These are phyloP conservation scores for Evansstolkia leycettana DNA, from an alignment of 495 filamentous ascomycete species.

Conservation along the genomic window DNA sequence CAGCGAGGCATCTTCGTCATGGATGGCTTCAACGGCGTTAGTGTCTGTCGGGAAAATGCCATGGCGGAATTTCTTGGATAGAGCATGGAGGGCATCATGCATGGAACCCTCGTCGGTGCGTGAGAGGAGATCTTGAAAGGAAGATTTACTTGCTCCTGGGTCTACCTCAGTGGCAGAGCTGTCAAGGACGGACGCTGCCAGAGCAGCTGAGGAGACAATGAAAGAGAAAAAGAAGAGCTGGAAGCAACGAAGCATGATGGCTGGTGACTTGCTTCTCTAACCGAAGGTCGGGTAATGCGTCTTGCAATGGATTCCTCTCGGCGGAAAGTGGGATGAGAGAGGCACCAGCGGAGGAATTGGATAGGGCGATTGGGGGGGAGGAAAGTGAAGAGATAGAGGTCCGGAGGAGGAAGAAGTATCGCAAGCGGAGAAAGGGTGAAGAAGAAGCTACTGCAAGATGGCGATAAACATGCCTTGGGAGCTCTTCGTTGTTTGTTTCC, in stretches of 20 bases:
- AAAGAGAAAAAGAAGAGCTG: conserved; percentile 15
- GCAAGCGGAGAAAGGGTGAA: too few species aligned
- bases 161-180: not conserved
- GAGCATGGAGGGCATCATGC: conserved; percentile 37
- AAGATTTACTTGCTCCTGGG: conserved; percentile 1
- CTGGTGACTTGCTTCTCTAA: not conserved
- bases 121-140: conserved; percentile 27
- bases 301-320: too few species aligned
- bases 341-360: too few species aligned
- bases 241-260: conserved; percentile 9
- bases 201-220: conserved; percentile 15
- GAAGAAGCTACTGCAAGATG: too few species aligned
- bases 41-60: conserved; percentile 38
- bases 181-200: too few species aligned
- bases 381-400: too few species aligned
- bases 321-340: too few species aligned
- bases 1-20: conserved; percentile 31
- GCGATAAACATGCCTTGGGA: too few species aligned
- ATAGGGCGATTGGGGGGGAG: too few species aligned
- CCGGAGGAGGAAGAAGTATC: too few species aligned
- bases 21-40: conserved; percentile 33
- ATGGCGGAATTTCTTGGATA: conserved; percentile 37
- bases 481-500: too few species aligned
- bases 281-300: too few species aligned
- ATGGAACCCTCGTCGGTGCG: conserved; percentile 27